Conservation (phyloP, 495 filamentous ascomycete species). For the Hypoxylon lenormandii region DNA sequence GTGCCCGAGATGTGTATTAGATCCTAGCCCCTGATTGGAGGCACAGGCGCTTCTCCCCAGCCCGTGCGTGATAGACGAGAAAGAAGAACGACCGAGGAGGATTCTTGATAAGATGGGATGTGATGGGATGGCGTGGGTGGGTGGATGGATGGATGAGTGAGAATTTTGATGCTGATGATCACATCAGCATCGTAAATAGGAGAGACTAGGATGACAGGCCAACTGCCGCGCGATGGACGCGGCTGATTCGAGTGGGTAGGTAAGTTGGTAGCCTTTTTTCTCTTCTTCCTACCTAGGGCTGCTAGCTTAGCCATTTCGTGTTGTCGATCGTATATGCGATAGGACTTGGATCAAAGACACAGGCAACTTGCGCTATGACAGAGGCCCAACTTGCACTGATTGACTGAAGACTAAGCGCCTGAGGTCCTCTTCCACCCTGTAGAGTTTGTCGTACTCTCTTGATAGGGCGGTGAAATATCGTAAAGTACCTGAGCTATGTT, state of each 20-base stretch:
- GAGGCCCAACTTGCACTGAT: conserved; percentile 24
- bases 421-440: conserved; percentile 9
- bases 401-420: conserved; percentile 7
- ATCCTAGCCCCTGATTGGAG: conserved; percentile 32
- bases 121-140: no score
- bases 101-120: conserved; percentile 23
- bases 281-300: no score
- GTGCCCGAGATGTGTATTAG: conserved; percentile 21
- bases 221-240: conserved; percentile 47
- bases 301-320: conserved; percentile 10
- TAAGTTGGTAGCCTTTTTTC: conserved; percentile 10
- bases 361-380: background rate
- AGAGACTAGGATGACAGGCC: conserved; percentile 15
- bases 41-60: conserved; percentile 18
- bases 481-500: conserved; percentile 17
- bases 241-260: conserved; percentile 14
- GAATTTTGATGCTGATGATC: conserved; percentile 26
- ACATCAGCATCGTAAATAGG: conserved; percentile 42
- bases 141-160: conserved; percentile 15
- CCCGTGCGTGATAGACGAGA: conserved; percentile 17
- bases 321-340: background rate
- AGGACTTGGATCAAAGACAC: no score
- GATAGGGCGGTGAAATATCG: conserved; percentile 28
- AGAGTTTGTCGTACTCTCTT: conserved; percentile 3
- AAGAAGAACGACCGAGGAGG: conserved; percentile 17